Percentiles rank a stretch among this genome's conserved stretches.
Conservation (phyloP, 371 early-diverging fungal species). For the Mucor plumbeus region DNA sequence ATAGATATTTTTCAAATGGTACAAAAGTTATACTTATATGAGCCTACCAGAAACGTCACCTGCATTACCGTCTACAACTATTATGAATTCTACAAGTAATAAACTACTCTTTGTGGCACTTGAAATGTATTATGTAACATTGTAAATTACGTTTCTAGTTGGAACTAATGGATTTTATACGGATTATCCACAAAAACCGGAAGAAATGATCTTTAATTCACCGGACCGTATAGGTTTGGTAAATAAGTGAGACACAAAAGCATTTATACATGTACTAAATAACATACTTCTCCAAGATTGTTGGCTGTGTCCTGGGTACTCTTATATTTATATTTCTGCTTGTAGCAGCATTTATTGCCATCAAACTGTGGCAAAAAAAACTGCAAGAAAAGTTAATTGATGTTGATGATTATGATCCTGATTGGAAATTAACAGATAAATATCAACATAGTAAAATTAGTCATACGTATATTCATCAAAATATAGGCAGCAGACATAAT, state of each 20-base stretch:
- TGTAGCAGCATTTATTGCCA: neutral
- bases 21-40: neutral
- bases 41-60: neutral
- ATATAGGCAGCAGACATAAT: neutral
- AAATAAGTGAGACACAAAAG: neutral
- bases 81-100: neutral
- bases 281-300: neutral
- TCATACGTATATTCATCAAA: neutral
- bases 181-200: neutral
- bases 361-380: conserved; percentile 3
- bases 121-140: neutral
- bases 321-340: neutral
- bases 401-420: neutral
- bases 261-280: neutral
- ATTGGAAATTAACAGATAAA: neutral
- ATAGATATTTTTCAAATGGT: neutral
- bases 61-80: neutral
- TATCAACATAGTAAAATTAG: conserved; percentile 3
- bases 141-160: neutral
- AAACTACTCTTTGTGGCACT: neutral
- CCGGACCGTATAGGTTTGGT: conserved; percentile 8
- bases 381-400: neutral
- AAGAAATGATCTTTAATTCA: neutral
- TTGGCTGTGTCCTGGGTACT: conserved; percentile 2
- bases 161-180: conserved; percentile 2